These are phyloP conservation scores for Myxozyma vanderwaltii DNA, from an alignment of 805 yeast species.

Conservation along the genomic window DNA sequence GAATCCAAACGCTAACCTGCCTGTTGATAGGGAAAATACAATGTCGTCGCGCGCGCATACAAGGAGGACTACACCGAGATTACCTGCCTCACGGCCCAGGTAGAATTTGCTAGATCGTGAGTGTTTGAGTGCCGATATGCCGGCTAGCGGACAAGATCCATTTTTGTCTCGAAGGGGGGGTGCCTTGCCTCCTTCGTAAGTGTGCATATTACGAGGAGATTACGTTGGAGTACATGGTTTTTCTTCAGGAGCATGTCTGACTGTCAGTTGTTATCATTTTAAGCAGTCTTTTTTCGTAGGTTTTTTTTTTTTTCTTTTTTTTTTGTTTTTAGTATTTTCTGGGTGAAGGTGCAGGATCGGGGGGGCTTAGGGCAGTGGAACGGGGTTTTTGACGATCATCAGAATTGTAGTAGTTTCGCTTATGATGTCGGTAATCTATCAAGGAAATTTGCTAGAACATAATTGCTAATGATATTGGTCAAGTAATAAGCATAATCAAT, in stretches of 20 bases:
- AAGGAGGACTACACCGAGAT: conserved; percentile 79
- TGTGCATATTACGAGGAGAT: no score
- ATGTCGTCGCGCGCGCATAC: conserved; percentile 85
- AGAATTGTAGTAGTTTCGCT: no score
- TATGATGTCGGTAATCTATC: background rate
- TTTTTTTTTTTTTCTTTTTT: background rate
- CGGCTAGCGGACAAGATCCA: background rate
- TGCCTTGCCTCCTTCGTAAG: no score
- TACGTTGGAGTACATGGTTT: conserved; percentile 8
- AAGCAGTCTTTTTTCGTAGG: no score
- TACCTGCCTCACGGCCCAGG: conserved; percentile 67
- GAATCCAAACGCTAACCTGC: background rate
- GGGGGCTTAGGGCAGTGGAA: background rate
- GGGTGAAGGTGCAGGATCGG: conserved; percentile 4
- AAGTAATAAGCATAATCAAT: no score
- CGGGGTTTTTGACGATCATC: no score
- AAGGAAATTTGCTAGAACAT: no score
- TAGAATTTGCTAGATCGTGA: conserved; percentile 40
- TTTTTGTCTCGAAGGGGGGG: no score
- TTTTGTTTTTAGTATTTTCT: background rate
- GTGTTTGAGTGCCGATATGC: background rate
- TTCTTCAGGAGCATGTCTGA: background rate
- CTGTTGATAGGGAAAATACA: conserved; percentile 58
- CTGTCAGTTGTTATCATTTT: background rate
- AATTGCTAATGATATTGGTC: no score